Base-by-base conservation (phyloP, 441 rosid genomes). In the Populus trichocarpa region DNA sequence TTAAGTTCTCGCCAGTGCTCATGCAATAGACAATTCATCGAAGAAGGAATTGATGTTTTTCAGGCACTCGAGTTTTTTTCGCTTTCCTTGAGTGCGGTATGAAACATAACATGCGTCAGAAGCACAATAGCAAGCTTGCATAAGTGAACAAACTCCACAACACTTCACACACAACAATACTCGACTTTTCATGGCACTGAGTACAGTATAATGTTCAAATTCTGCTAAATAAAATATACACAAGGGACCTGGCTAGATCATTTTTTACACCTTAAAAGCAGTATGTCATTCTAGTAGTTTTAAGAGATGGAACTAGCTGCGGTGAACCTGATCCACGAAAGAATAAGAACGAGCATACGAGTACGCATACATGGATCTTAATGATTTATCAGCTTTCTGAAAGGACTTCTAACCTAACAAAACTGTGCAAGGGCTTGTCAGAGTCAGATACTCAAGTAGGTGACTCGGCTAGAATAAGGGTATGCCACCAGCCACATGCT, bases 401-500 rank as follows among this genome's bases (percentile, higher is more conserved):
- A 79, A 32, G 46, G 78, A 76, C 85, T 35, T 74, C 87, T 88
- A 84, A 83, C 82, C 96, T 90, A 85, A 77, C 93, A 91, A 89
- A 90, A 89, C 84, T 90, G 91, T 69, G 83, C 73, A 78, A 5
- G 18, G 77, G 74, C 76, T 69, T 74, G 69, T 20, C 8, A 9
- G 69, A 35, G 80, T 74, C 76, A 59, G 69, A 74, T 53, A 71
- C 76, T 93, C 93, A 93, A 64, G 79, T 78, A 67, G 93, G 86
- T 3, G 92, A 75, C 53, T 88, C 89, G 0, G 91, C 93, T 71
- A 93, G 86, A 79, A 96, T 91, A 42, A 96, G 84, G 26, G 99
- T 96, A 85, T 96, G 98, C 98, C 99, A 93, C 99, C 99, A 96
- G 50, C 98, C 99, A 65, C 99, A 96, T 7, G 96, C 92, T 0